Percentiles rank a stretch among this genome's conserved stretches.
phyloP scores from a whole-genome alignment of 1,284 basidiomycete genomes.

The Coriolopsis trogii region DNA sequence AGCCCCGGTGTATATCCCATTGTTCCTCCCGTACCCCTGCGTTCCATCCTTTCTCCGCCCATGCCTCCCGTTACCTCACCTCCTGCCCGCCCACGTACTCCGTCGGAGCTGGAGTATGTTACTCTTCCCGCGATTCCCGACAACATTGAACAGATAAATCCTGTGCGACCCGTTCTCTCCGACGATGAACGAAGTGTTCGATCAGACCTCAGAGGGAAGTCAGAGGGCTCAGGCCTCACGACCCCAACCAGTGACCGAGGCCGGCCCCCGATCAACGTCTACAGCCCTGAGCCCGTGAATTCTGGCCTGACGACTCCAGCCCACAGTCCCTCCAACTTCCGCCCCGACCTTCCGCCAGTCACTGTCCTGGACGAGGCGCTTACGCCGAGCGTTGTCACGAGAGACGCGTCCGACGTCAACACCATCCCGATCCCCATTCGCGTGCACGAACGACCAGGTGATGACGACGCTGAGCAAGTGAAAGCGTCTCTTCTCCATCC shows the following conservation, averaged over 20 bases:
- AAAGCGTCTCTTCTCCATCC: slow-evolving; percentile 28
- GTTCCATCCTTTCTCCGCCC: slow-evolving; percentile 5
- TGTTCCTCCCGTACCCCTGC: slow-evolving; percentile 3
- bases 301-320: slow-evolving; percentile 34
- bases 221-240: slow-evolving; percentile 30
- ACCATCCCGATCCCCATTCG: slow-evolving; percentile 30
- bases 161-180: slow-evolving; percentile 9
- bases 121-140: slow-evolving; percentile 32
- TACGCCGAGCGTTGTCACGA: slow-evolving; percentile 16
- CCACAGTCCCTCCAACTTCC: slow-evolving; percentile 14
- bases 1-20: background rate
- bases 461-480: slow-evolving; percentile 23
- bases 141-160: slow-evolving; percentile 14
- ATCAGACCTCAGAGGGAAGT: slow-evolving; percentile 10
- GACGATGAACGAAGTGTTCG: slow-evolving; percentile 21
- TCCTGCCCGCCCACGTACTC: slow-evolving; percentile 12
- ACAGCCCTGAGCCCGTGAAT: slow-evolving; percentile 26
- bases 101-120: slow-evolving; percentile 34
- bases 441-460: slow-evolving; percentile 9
- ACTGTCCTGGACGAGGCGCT: slow-evolving; percentile 22
- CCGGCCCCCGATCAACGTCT: slow-evolving; percentile 17
- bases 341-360: slow-evolving; percentile 25
- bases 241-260: slow-evolving; percentile 25
- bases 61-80: slow-evolving; percentile 3
- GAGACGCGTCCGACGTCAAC: slow-evolving; percentile 21